These are phyloP conservation scores for Chlamydomonas sphaeroides DNA, from an alignment of 139 green algal species.

Conservation along the genomic window DNA sequence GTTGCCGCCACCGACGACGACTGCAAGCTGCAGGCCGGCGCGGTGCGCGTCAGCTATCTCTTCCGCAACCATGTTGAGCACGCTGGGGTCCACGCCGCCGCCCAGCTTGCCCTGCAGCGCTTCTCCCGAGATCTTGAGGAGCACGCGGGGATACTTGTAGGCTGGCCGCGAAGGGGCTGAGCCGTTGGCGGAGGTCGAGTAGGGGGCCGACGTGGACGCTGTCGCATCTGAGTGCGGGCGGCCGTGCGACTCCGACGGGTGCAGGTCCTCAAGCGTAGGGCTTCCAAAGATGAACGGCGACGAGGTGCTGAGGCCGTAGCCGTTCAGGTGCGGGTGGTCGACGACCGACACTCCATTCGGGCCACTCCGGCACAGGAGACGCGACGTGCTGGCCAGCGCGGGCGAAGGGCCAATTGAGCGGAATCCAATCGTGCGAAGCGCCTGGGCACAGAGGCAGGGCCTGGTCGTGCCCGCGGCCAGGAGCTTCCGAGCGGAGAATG, in stretches of 20 bases:
- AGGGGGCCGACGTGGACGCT: background rate
- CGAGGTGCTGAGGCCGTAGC: background rate
- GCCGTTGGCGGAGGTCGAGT: background rate
- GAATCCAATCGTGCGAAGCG: too few relatives aligned
- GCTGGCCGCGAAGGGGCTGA: background rate
- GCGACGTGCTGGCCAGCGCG: too few relatives aligned
- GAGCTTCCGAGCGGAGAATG: too few relatives aligned
- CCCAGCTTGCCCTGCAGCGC: conserved; percentile 85
- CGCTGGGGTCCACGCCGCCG: conserved; percentile 89
- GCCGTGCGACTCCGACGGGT: too few relatives aligned
- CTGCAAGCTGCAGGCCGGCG: conserved; percentile 80
- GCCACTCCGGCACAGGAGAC: too few relatives aligned
- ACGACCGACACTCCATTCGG: background rate
- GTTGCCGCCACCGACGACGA: conserved; percentile 97
- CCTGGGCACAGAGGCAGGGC: too few relatives aligned
- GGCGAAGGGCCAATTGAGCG: too few relatives aligned
- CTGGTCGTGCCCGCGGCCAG: too few relatives aligned
- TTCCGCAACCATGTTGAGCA: conserved; percentile 84
- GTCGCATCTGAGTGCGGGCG: too few relatives aligned
- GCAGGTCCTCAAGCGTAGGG: background rate
- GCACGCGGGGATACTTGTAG: conserved; percentile 33
- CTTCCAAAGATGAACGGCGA: background rate
- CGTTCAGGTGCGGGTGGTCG: background rate
- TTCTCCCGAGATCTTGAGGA: conserved; percentile 89
- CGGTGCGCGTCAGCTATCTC: conserved; percentile 80